Conservation (phyloP, 345 rosid genomes). For the Eucalyptus camaldulensis region DNA sequence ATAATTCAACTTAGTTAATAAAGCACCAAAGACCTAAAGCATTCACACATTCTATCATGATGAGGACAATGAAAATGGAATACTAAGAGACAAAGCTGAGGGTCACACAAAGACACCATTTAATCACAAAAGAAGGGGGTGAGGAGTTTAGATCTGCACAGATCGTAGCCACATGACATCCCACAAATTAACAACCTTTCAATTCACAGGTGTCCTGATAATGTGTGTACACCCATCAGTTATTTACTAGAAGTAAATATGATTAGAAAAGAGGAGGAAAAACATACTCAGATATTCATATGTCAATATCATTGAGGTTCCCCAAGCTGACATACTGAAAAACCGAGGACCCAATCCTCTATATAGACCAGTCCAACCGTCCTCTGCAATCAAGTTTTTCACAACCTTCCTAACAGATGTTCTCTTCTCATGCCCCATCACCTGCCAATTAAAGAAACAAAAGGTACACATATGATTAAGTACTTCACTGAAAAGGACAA, state of each 20-base stretch:
- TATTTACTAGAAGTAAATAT: neutral
- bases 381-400: slow-evolving; percentile 60
- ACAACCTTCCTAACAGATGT: slow-evolving; percentile 61
- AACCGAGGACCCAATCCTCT: slow-evolving; percentile 94
- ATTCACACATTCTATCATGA: neutral
- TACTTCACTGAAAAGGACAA: neutral
- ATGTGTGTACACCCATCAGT: neutral
- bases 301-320: slow-evolving; percentile 92
- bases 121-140: neutral
- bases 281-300: slow-evolving; percentile 93
- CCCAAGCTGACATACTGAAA: slow-evolving; percentile 99
- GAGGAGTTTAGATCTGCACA: neutral
- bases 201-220: neutral
- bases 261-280: neutral
- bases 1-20: neutral
- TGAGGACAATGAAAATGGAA: neutral
- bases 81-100: neutral
- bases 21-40: neutral
- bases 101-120: neutral
- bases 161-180: neutral
- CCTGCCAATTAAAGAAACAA: slow-evolving; percentile 21
- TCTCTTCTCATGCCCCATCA: slow-evolving; percentile 78
- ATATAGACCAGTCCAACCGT: slow-evolving; percentile 93
- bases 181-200: neutral
- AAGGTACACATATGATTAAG: neutral